Base-by-base conservation (phyloP, 1,284 basidiomycete genomes). In the Fomitiporia mediterranea region DNA sequence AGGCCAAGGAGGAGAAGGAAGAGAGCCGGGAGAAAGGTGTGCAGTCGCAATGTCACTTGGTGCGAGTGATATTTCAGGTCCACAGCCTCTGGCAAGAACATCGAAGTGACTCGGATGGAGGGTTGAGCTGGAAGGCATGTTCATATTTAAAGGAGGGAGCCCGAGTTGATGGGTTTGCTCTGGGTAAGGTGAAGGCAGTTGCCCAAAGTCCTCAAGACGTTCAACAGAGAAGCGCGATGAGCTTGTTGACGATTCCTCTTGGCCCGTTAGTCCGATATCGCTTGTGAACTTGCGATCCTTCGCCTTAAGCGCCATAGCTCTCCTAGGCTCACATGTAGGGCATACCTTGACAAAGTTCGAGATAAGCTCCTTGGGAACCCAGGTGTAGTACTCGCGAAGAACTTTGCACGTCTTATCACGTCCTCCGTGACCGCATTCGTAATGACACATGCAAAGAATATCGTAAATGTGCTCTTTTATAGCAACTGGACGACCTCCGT, bases 321-420 rank as follows among this genome's bases (percentile, higher is more conserved):
- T 27, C 25, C 77, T 78, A 56, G 63, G 57, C 34, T 64, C 73
- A 62, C 89, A 91, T 8, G 84, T 83, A 7, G 88, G 88, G 66
- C 89, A 91, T 25, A 76, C 76, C 65, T 83, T 83, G 66, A 91
- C 82, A 64, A 90, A 91, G 57, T 80, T 79, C 6, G 85, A 79
- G 50, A 89, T 80, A 48, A 91, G 80, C 64, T 86, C 86, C 69
- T 89, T 90, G 13, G 89, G 89, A 40, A 92, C 79, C 83, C 86
- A 91, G 8, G 85, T 83, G 67, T 89, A 90, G 63, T 81, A 77
- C 59, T 79, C 71, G 51, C 82, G 75, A 40, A 90, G 76, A 56
- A 79, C 69, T 11, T 73, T 73, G 49, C 74, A 78, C 0, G 88
- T 91, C 72, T 81, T 86, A 68, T 91, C 89, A n/a, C 84, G 77